Evolutionary conservation across 257 asterid species (phyloP).

Genomic region (Cruciata laevipes): DNA sequence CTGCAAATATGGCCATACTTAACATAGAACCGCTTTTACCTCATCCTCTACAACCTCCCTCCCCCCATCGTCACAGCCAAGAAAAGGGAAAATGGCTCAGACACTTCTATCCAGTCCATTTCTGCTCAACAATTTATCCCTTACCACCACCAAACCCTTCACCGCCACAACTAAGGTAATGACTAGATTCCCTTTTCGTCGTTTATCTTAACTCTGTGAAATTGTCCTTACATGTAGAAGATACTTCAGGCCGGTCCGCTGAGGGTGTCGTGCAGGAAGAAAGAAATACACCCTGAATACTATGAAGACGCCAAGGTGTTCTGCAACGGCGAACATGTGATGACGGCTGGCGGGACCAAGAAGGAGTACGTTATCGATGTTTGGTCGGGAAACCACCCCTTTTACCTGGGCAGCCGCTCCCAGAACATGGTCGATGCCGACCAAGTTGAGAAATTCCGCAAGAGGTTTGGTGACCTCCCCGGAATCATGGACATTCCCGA

Average conservation of each 20-base stretch:
- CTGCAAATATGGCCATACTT: background rate
- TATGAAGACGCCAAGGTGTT: slow-evolving; percentile 69
- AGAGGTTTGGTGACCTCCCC: slow-evolving; percentile 59
- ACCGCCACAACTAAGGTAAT: slow-evolving; percentile 35
- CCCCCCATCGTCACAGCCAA: background rate
- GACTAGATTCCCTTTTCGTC: background rate
- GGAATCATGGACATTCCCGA: slow-evolving; percentile 71
- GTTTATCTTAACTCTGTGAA: background rate
- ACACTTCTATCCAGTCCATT: slow-evolving; percentile 52
- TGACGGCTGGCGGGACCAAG: slow-evolving; percentile 95
- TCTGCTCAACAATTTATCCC: slow-evolving; percentile 40
- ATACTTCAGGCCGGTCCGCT: slow-evolving; percentile 39
- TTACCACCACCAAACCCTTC: slow-evolving; percentile 30
- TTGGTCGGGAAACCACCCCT: slow-evolving; percentile 97
- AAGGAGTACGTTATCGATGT: slow-evolving; percentile 87
- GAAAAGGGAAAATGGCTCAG: slow-evolving; percentile 46
- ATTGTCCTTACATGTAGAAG: background rate
- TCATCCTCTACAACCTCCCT: background rate
- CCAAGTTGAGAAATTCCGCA: slow-evolving; percentile 81
- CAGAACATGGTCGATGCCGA: slow-evolving; percentile 54
- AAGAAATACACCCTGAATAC: slow-evolving; percentile 83
- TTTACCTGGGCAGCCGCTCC: slow-evolving; percentile 79
- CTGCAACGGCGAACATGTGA: slow-evolving; percentile 90
- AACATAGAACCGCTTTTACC: background rate
- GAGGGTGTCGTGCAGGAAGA: slow-evolving; percentile 78